Evolutionary conservation across 768 basidiomycete species (phyloP), one percentile per base, ranked within the genome.

Genomic region (Sarcodon aspratus): DNA sequence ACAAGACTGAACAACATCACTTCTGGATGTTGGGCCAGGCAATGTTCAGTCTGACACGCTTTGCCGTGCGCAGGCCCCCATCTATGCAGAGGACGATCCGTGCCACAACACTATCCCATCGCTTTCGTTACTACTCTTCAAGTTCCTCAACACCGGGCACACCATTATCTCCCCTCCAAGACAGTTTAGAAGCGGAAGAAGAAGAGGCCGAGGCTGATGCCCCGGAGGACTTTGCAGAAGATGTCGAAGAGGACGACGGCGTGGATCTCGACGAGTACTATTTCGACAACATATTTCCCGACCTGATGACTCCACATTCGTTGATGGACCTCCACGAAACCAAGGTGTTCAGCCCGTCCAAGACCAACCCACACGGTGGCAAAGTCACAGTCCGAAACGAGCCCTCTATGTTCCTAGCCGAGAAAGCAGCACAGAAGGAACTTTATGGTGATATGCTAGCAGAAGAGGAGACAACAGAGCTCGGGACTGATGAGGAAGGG

Each of bases 301-400:
- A 85, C 60, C 76, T 86, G 52, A 79, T 80, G 79, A 67, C 66
- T 6, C 67, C 73, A 40, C 77, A 85, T 55, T 70, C 77, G 13
- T 59, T 82, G 31, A 68, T 84, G 47, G 85, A 87, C 64, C 70
- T 76, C 6, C 72, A 76, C 36, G 73, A 82, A 47, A 66, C 72
- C 46, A 55, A 67, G 36, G 75, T 74, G 17, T 68, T 82, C 55
- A 74, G 76, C 13, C 75, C 82, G 1, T 68, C 69, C 18, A 60
- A 69, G 49, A 65, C 69, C n/a, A 69, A 61, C 12, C 80, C 74
- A 1, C 80, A 70, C 63, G 69, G 73, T 53, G 81, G 80, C 62
- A 73, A 74, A 32, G 75, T 87, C 62, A 68, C 79, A 52, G 60
- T 84, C 46, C 81, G 83, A 47, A 87, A 86, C 58, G 77, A 85